Evolutionary conservation across 768 basidiomycete genomes (phyloP).

Genomic region (Hortiboletus campestris): DNA sequence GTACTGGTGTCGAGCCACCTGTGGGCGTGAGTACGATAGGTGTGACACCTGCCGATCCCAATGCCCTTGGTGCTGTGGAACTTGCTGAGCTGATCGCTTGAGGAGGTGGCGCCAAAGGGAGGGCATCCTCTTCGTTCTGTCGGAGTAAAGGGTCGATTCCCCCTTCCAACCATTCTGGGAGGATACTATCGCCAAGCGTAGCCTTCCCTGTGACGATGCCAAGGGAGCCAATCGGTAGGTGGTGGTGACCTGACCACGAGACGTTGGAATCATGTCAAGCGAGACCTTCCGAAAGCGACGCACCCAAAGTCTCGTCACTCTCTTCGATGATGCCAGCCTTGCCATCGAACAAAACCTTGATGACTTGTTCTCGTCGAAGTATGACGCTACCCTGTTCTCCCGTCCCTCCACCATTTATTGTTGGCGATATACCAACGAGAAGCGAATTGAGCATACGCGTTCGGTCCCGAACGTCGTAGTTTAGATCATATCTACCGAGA

Average conservation of each 20-base stretch:
- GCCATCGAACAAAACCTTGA: slow-evolving; percentile 74
- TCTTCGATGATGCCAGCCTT: slow-evolving; percentile 51
- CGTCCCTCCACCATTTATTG: slow-evolving; percentile 33
- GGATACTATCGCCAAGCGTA: slow-evolving; percentile 38
- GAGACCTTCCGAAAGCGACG: slow-evolving; percentile 15
- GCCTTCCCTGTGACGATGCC: slow-evolving; percentile 57
- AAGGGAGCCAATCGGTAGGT: slow-evolving; percentile 62
- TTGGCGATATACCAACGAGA: slow-evolving; percentile 51
- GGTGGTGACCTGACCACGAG: slow-evolving; percentile 34
- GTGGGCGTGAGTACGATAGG: slow-evolving; percentile 61
- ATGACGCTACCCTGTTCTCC: slow-evolving; percentile 70
- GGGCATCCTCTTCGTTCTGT: slow-evolving; percentile 58
- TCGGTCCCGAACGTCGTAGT: slow-evolving; percentile 91
- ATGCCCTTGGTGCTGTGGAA: slow-evolving; percentile 23
- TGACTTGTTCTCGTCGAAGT: slow-evolving; percentile 78
- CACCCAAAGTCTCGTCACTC: slow-evolving; percentile 32
- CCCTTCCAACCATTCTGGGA: slow-evolving; percentile 88
- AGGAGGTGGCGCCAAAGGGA: slow-evolving; percentile 28
- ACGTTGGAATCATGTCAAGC: slow-evolving; percentile 3
- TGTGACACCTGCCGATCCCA: slow-evolving; percentile 33
- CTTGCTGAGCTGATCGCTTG: slow-evolving; percentile 43
- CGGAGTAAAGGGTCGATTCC: slow-evolving; percentile 79
- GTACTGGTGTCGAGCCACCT: slow-evolving; percentile 43
- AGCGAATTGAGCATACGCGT: slow-evolving; percentile 76
- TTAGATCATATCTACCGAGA: slow-evolving; percentile 82